Evolutionary conservation across 768 basidiomycete species (phyloP).

Genomic region (Lactarius pseudohatsudake): DNA sequence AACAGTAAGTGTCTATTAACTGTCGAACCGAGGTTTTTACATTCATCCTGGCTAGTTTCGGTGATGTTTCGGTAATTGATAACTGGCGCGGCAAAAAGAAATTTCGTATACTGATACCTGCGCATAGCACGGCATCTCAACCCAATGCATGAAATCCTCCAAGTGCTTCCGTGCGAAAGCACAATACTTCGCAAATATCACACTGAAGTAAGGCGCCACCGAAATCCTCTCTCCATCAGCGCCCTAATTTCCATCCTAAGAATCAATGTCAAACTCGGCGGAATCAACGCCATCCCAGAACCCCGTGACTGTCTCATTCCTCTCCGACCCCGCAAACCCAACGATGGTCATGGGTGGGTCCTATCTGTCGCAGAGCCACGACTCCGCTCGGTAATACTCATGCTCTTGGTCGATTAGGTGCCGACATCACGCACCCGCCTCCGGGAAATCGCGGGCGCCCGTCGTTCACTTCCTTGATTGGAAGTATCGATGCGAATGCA

Average conservation of each 20-base stretch:
- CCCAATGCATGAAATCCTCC: slow-evolving; percentile 68
- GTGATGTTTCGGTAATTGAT: slow-evolving; percentile 15
- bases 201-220: slow-evolving; percentile 58
- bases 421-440: slow-evolving; percentile 84
- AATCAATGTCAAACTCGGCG: slow-evolving; percentile 81
- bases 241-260: slow-evolving; percentile 38
- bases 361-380: not conserved
- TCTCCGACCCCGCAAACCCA: slow-evolving; percentile 69
- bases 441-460: slow-evolving; percentile 65
- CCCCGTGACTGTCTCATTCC: slow-evolving; percentile 56
- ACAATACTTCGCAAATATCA: slow-evolving; percentile 80
- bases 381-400: not conserved
- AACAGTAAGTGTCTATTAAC: slow-evolving; percentile 57
- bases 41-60: not conserved
- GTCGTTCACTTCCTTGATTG: slow-evolving; percentile 77
- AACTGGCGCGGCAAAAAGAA: not conserved
- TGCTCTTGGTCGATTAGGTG: slow-evolving; percentile 39
- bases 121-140: slow-evolving; percentile 61
- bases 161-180: slow-evolving; percentile 65
- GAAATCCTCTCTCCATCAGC: not conserved
- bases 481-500: slow-evolving; percentile 69
- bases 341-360: slow-evolving; percentile 71
- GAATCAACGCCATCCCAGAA: slow-evolving; percentile 76
- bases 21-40: not conserved
- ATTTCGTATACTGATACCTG: slow-evolving; percentile 5